A percentile compares a stretch with the other conserved stretches of the same genome.
These are phyloP conservation scores for Peribolospora baueri DNA, from an alignment of 768 basidiomycete genomes.

Conservation along the genomic window DNA sequence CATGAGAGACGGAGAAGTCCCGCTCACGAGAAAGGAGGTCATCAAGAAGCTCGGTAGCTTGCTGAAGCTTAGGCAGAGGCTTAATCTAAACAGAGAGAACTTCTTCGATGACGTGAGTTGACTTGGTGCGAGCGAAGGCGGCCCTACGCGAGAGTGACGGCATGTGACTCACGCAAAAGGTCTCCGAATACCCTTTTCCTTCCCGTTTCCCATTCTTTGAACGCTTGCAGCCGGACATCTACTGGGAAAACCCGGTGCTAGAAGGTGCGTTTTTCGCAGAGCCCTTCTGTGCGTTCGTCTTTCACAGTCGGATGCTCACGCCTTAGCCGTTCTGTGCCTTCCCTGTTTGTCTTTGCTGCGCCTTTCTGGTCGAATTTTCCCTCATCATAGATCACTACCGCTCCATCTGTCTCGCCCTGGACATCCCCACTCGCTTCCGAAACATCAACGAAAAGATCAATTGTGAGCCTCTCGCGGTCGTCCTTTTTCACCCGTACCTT, in stretches of 20 bases:
- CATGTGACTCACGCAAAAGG: no score
- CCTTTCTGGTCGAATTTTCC: no score
- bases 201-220: not conserved
- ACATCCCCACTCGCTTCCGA: no score
- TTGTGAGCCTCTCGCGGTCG: no score
- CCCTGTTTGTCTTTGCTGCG: no score
- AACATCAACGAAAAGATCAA: no score
- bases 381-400: no score
- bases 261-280: constrained; percentile 35
- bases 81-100: constrained; percentile 73
- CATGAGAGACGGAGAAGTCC: constrained; percentile 7
- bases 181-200: not conserved
- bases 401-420: no score
- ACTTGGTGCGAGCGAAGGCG: no score
- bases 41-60: constrained; percentile 81
- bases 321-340: no score
- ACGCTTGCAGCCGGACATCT: constrained; percentile 43
- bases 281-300: not conserved
- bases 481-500: no score
- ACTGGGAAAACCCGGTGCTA: constrained; percentile 79
- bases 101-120: constrained; percentile 35
- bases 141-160: no score
- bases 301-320: not conserved
- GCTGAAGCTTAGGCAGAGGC: constrained; percentile 71
- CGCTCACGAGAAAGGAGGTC: constrained; percentile 31